Base-by-base conservation (phyloP, 345 rosid genomes). In the Syzygium oleosum region DNA sequence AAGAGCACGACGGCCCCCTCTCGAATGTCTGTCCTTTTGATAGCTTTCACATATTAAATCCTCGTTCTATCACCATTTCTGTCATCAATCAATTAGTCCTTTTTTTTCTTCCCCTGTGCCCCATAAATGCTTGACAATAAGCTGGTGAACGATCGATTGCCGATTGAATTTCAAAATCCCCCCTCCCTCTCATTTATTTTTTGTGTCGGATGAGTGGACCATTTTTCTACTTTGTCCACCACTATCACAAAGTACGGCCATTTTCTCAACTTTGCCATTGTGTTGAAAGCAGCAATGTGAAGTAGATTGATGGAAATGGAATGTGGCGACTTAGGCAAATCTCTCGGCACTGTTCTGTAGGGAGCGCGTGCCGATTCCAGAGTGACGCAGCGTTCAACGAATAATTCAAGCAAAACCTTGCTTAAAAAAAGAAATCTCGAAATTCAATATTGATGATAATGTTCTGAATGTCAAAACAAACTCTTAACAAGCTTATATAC, bases 11-110 rank as follows among this genome's bases (percentile, higher is more conserved):
- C 84, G 91, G 31, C 65, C 29, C 10, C 91, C 92, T 88, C 88
- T 85, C 88, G 93, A 91, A 92, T 90, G 93, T 90, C 90, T 90
- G 92, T 87, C 91, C 91, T 87, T 86, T 85, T 5, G 53, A 73
- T 84, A 29, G 52, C 89, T 87, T 86, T 88, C 84, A 65, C 46
- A 38, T 31, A 68, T 68, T 73, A 2, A 73, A 73, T 73, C 80
- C 80, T 19, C 80, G 80, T 73, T 73, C 80, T 17, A 19, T 73
- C 80, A 73, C 49, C 80, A 34, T 73, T 73, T 73, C 80, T 73
- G 80, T 38, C 80, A 19, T 5, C 49, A 73, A 41, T 38, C 22
- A 73, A 17, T 73, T 38, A 73, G 49, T 38, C 49, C 27, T 22
- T 19, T 34, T 21, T 21, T 19, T 73, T 38, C 22, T 73, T 1